These are phyloP conservation scores for Capsella bursapastoris DNA, from an alignment of 345 rosid species.

Conservation along the genomic window DNA sequence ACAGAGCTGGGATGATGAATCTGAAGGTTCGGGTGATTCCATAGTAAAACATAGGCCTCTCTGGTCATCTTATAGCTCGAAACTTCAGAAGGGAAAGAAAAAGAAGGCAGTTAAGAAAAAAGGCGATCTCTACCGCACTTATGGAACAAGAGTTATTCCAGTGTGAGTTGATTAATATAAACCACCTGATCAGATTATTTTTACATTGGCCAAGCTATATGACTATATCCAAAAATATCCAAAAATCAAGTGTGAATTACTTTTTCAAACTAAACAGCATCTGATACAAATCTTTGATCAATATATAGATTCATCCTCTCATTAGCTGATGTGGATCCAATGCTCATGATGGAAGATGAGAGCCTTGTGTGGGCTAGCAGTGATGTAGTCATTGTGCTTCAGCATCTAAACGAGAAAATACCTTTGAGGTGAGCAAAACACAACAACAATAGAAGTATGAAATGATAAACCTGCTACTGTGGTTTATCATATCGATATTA, in stretches of 20 bases:
- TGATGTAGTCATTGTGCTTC: constrained; percentile 92
- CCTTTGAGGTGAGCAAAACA: constrained; percentile 71
- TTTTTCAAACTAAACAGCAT: constrained; percentile 8
- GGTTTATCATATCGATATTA: neutral
- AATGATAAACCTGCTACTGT: neutral
- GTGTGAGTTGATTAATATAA: constrained; percentile 63
- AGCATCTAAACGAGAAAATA: constrained; percentile 89
- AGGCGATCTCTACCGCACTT: constrained; percentile 83
- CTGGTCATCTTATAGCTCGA: constrained; percentile 76
- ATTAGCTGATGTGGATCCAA: constrained; percentile 89
- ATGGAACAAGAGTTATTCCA: constrained; percentile 98
- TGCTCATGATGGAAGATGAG: constrained; percentile 96
- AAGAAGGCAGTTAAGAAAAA: constrained; percentile 61
- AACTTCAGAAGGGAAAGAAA: constrained; percentile 59
- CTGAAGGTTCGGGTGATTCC: constrained; percentile 77
- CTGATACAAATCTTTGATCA: constrained; percentile 16
- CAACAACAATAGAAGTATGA: constrained; percentile 10
- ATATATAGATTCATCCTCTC: constrained; percentile 87
- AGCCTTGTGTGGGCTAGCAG: constrained; percentile 96
- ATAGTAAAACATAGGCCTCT: constrained; percentile 92
- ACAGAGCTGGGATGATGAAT: constrained; percentile 85
- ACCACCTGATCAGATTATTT: constrained; percentile 6
- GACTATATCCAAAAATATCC: neutral
- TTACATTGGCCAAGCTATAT: constrained; percentile 20
- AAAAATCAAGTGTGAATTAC: neutral